A percentile compares a stretch with the other conserved stretches of the same genome.
Evolutionary conservation across 2,329 filamentous ascomycete species (phyloP).

Genomic region (Diaporthe eres): DNA sequence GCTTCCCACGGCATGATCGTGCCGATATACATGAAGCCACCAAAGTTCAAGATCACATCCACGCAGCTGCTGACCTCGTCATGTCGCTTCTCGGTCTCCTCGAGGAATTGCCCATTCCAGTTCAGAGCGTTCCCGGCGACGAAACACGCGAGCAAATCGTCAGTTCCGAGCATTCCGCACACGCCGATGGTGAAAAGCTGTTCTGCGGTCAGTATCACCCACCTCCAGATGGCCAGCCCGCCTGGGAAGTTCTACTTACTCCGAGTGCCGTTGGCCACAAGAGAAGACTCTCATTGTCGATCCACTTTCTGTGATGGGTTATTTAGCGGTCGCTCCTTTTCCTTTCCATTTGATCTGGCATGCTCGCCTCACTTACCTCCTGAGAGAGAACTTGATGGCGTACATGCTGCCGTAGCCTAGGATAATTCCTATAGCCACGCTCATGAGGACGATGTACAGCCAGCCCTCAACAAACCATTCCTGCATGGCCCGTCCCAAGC

Average conservation of each 20-base stretch:
- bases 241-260: neutral
- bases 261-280: neutral
- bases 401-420: neutral
- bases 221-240: neutral
- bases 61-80: conserved; percentile 1
- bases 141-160: neutral
- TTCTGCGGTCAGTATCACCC: neutral
- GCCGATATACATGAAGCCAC: neutral
- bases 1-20: neutral
- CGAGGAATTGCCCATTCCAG: neutral
- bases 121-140: neutral
- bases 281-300: neutral
- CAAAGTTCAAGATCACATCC: neutral
- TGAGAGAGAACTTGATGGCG: neutral
- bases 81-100: neutral
- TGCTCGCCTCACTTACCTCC: neutral
- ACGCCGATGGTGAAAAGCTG: neutral
- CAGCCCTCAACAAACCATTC: neutral
- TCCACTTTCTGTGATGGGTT: neutral
- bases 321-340: too few species aligned
- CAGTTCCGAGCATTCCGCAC: neutral
- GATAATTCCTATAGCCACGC: neutral
- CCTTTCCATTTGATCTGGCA: too few species aligned
- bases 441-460: neutral
- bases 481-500: neutral